Conservation (phyloP, 2,329 filamentous ascomycete genomes). For the Cladosporium sp. region DNA sequence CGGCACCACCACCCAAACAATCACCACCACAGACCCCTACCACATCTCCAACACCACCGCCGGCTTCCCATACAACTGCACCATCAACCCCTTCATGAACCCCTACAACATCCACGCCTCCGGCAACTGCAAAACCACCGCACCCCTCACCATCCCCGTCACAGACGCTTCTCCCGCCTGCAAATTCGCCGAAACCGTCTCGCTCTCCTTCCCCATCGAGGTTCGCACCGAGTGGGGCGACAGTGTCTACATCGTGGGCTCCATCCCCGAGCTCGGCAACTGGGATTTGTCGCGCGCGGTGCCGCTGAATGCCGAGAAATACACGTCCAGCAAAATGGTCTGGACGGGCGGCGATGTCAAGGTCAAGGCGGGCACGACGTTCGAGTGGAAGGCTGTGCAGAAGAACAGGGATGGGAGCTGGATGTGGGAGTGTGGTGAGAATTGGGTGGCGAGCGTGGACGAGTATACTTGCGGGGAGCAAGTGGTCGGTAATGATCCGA, state of each 20-base stretch:
- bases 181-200: slow-evolving; percentile 29
- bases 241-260: slow-evolving; percentile 67
- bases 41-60: slow-evolving; percentile 26
- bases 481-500: neutral
- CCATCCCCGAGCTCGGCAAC: slow-evolving; percentile 57
- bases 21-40: slow-evolving; percentile 11
- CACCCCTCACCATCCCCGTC: slow-evolving; percentile 9
- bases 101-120: slow-evolving; percentile 28
- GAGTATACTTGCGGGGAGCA: slow-evolving; percentile 12
- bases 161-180: neutral
- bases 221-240: slow-evolving; percentile 58
- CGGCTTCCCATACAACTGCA: slow-evolving; percentile 25
- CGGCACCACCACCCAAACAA: neutral
- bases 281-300: slow-evolving; percentile 61
- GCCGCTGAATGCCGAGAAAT: slow-evolving; percentile 55
- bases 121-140: slow-evolving; percentile 31
- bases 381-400: slow-evolving; percentile 71
- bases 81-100: slow-evolving; percentile 27
- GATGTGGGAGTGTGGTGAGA: slow-evolving; percentile 57
- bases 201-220: slow-evolving; percentile 11
- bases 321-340: slow-evolving; percentile 54
- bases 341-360: slow-evolving; percentile 58
- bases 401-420: slow-evolving; percentile 56
- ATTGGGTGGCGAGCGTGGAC: slow-evolving; percentile 6
- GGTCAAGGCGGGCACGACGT: slow-evolving; percentile 55